Evolutionary conservation across 495 filamentous ascomycete species (phyloP), one percentile per base, ranked within the genome.

Genomic region (Aspergillus sparsus): DNA sequence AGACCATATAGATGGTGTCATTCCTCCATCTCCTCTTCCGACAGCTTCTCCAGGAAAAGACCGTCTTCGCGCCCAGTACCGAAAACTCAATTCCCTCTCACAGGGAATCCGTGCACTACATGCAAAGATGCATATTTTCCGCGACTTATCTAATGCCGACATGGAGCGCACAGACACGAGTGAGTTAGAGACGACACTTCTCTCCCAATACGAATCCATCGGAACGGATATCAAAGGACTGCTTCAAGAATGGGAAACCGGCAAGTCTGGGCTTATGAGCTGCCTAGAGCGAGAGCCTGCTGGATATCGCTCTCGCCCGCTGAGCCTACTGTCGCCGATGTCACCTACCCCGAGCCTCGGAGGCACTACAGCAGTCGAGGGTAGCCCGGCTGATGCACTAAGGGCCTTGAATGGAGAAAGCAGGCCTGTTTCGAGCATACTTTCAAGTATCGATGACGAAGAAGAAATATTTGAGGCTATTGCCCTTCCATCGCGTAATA

Each of bases 391-490:
- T 32, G 91, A 93, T 65, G 91, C 89, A 3, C 82, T 93, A 33
- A 87, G 84, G 62, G 87, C 87, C 10, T 77, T 93, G 53, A 93
- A 83, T 62, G 92, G 92, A 39, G 87, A 87, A 51, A 62, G 58
- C 33, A 53, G 68, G 16, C 70, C 75, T 8, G 70, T 73, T 34
- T 63, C 71, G 11, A 69, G 66, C 32, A 62, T 64, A 5, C 61
- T 52, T 9, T 72, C 77, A 16, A 70, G 61, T 44, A 67, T 68
- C 27, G 75, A 77, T 15, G 83, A 88, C 46, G 74, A 92, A 49
- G 92, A 93, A 57, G 91, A 97, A 66, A 83, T 98, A 6, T 96
- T 93, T 60, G 94, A 98, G 71, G 93, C 92, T 0, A 83, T 97
- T 42, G 89, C 92, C 1, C 73, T 90, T 53, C 90, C 93, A 12